Evolutionary conservation across 1,284 basidiomycete genomes (phyloP), one percentile per base, ranked within the genome.

Genomic region (Tilletia caries): DNA sequence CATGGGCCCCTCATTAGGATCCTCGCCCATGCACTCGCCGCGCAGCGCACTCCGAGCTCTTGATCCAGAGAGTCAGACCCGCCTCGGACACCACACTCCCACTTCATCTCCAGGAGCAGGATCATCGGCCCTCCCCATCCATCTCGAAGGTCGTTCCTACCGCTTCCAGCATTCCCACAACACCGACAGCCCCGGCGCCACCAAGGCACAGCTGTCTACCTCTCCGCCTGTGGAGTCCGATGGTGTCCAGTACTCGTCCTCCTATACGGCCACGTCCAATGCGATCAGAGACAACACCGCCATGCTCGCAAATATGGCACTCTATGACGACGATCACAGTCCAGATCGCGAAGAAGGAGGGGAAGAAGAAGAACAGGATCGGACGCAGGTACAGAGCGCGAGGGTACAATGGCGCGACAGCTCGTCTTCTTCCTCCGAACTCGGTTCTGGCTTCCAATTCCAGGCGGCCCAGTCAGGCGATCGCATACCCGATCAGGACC

Each of bases 271-370:
- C 12, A 80, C 78, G 2, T 74, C 72, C 3, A 71, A 72, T 20
- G 75, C 75, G 2, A 82, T 82, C 41, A 74, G 81, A 6, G 79
- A 76, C 44, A 72, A 75, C 12, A 82, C 81, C 0, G 81, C 81
- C 12, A 78, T 77, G 32, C 73, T 82, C 1, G 81, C 80, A 1
- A 79, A 76, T 13, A 74, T 79, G 75, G 76, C 76, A 34, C 71
- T 82, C 52, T 71, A 80, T 32, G 79, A 77, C 29, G 73, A 74
- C 25, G 71, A 65, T 3, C 50, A 58, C 1, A 69, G 68, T 25
- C 41, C 64, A 8, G 67, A 74, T 32, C 70, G n/a, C n/a, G n/a
- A 70, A 48, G 75, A 4, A 4, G 25, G 25, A n/a, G 46, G 70
- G 34, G 72, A 79, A 60, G 73, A 75, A 5, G 70, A 75, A 15